A percentile compares a stretch with the other conserved stretches of the same genome.
These are phyloP conservation scores for Lactifluus volemus DNA, from an alignment of 768 basidiomycete genomes.

Conservation along the genomic window DNA sequence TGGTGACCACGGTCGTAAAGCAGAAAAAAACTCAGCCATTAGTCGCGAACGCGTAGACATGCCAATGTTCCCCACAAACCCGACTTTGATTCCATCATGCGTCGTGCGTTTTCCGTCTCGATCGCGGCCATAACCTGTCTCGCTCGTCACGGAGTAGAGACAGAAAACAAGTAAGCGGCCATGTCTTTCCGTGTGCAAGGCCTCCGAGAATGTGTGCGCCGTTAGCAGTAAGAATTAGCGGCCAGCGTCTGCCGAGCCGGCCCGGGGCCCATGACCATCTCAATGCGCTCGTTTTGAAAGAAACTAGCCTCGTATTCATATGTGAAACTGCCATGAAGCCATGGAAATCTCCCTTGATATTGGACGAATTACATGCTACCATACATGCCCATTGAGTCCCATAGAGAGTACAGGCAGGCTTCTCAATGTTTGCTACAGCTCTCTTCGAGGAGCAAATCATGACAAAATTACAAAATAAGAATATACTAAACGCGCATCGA, in stretches of 20 bases:
- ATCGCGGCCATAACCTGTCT: slow-evolving; percentile 70
- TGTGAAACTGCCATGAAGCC: too few species aligned
- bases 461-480: background rate
- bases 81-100: slow-evolving; percentile 96
- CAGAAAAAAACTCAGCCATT: slow-evolving; percentile 28
- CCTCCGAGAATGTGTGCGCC: background rate
- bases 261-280: too few species aligned
- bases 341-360: background rate
- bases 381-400: background rate
- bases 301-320: too few species aligned
- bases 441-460: background rate
- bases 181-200: slow-evolving; percentile 29
- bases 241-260: too few species aligned
- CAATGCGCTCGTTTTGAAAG: too few species aligned
- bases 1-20: slow-evolving; percentile 99
- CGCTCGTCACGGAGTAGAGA: background rate
- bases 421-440: background rate
- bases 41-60: slow-evolving; percentile 23
- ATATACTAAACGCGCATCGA: background rate
- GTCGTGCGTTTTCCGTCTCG: slow-evolving; percentile 89
- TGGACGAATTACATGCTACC: background rate
- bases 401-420: background rate
- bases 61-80: slow-evolving; percentile 96
- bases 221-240: background rate
- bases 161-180: slow-evolving; percentile 63